Percentiles rank a stretch among this genome's conserved stretches.
phyloP scores from a whole-genome alignment of 768 basidiomycete species.

The Psilocybe cyanescens region DNA sequence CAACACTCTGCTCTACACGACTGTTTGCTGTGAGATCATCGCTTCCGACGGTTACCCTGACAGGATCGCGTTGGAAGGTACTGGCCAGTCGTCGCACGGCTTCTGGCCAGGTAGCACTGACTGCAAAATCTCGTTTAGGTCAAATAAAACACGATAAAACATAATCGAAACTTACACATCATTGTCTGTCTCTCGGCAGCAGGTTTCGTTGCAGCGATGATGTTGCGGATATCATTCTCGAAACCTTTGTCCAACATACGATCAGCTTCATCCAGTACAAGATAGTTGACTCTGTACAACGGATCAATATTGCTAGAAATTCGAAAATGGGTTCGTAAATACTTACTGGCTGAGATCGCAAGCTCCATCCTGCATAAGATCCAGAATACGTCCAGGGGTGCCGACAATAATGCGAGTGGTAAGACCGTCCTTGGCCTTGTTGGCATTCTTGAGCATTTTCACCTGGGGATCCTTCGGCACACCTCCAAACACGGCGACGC shows the following conservation, averaged over 20 bases:
- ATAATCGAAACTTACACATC: slow-evolving; percentile 74
- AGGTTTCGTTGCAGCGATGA: slow-evolving; percentile 77
- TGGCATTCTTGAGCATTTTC: slow-evolving; percentile 60
- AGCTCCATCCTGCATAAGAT: slow-evolving; percentile 86
- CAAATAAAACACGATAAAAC: background rate
- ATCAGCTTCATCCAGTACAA: slow-evolving; percentile 97
- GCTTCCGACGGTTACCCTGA: slow-evolving; percentile 92
- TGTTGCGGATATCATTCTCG: slow-evolving; percentile 94
- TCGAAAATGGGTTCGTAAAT: background rate
- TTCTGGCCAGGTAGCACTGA: slow-evolving; percentile 99
- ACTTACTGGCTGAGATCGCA: slow-evolving; percentile 81
- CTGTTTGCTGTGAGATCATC: slow-evolving; percentile 96
- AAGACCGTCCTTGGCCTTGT: slow-evolving; percentile 50
- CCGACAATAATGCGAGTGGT: slow-evolving; percentile 86
- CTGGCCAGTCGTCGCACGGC: slow-evolving; percentile 87
- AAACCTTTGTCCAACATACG: slow-evolving; percentile 98
- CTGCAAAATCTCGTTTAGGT: slow-evolving; percentile 39
- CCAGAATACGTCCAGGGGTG: slow-evolving; percentile 92
- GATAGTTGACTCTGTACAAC: slow-evolving; percentile 72
- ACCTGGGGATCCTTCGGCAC: slow-evolving; percentile 88
- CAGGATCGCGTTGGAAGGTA: slow-evolving; percentile 83
- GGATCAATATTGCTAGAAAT: slow-evolving; percentile 8
- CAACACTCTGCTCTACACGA: slow-evolving; percentile 89
- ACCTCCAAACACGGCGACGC: slow-evolving; percentile 94
- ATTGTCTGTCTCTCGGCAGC: slow-evolving; percentile 81